These are phyloP conservation scores for Quillaja saponaria DNA, from an alignment of 306 rosid species.

Conservation along the genomic window DNA sequence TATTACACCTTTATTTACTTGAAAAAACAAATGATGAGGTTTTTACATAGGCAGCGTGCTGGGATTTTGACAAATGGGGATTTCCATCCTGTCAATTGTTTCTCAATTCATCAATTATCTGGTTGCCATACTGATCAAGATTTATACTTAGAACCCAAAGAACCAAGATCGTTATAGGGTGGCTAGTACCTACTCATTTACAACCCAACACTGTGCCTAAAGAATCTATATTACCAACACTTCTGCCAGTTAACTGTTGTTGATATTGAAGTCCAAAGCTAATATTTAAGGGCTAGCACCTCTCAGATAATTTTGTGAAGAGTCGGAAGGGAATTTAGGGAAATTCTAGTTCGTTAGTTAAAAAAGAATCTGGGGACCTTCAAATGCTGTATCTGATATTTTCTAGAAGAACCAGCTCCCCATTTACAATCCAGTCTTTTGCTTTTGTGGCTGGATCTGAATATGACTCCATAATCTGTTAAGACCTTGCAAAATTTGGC, in stretches of 20 bases:
- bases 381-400: neutral
- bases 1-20: neutral
- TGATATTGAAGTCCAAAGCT: no score
- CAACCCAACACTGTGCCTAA: no score
- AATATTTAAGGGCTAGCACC: neutral
- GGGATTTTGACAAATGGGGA: neutral
- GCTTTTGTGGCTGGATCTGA: no score
- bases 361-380: neutral
- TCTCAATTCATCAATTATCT: no score
- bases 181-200: no score
- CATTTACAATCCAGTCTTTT: no score
- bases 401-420: no score
- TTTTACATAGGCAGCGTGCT: neutral
- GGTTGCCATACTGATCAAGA: no score
- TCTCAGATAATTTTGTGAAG: neutral
- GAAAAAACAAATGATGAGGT: neutral
- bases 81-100: neutral
- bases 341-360: neutral
- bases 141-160: no score
- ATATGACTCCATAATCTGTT: slow-evolving; percentile 11
- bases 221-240: no score
- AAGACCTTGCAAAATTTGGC: slow-evolving; percentile 22
- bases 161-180: no score
- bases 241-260: no score
- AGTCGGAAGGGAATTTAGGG: neutral